phyloP scores from a whole-genome alignment of 179 eudicot species.

The Drosera spatulata region DNA sequence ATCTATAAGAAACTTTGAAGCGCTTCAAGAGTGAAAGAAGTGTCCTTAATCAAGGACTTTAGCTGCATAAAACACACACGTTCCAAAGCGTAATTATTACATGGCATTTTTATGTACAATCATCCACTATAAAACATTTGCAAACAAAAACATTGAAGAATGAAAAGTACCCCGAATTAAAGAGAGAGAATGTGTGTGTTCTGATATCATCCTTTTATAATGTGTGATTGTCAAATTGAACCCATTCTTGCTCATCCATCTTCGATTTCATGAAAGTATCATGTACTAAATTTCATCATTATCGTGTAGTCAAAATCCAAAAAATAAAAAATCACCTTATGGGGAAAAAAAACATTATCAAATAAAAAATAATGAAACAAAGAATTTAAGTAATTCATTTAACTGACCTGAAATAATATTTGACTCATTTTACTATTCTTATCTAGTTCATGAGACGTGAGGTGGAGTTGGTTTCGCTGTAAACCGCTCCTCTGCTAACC shows the following conservation, averaged over 20 bases:
- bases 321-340: neutral
- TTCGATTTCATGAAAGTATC: slow-evolving; percentile 66
- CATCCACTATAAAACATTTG: neutral
- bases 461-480: too few species aligned
- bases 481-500: too few species aligned
- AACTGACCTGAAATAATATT: slow-evolving; percentile 87
- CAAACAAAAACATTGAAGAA: neutral
- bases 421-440: slow-evolving; percentile 78
- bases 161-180: slow-evolving; percentile 2
- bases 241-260: slow-evolving; percentile 95
- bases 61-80: slow-evolving; percentile 42
- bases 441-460: too few species aligned
- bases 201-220: slow-evolving; percentile 66
- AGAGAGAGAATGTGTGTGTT: neutral
- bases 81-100: neutral
- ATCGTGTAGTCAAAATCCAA: slow-evolving; percentile 7
- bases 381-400: neutral
- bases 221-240: slow-evolving; percentile 59
- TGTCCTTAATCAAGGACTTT: slow-evolving; percentile 66
- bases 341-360: neutral
- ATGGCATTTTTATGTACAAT: neutral
- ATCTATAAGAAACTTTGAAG: slow-evolving; percentile 52
- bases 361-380: neutral
- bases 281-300: slow-evolving; percentile 70
- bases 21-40: slow-evolving; percentile 59